Evolutionary conservation across 441 rosid genomes (phyloP).

Genomic region (Geranium incanum): DNA sequence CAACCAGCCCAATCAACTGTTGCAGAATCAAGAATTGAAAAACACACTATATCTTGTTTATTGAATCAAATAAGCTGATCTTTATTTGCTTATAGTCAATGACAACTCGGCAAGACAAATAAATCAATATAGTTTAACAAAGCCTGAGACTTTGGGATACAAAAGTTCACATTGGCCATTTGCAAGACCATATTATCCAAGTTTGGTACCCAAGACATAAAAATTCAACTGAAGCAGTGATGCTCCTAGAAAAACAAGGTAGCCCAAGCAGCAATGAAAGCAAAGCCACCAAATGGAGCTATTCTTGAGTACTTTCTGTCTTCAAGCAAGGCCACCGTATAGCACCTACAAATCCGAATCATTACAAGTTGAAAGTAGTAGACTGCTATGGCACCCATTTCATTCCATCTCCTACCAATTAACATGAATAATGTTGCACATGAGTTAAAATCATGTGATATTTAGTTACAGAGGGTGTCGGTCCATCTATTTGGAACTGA

Average conservation of each 20-base stretch:
- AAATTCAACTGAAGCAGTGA: constrained; percentile 3
- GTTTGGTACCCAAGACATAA: neutral
- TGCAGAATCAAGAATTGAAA: neutral
- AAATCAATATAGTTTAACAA: neutral
- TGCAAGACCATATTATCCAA: too few relatives aligned
- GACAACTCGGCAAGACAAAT: neutral
- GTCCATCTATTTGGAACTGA: neutral
- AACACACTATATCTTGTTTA: neutral
- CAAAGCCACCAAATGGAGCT: constrained; percentile 79
- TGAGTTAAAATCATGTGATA: too few relatives aligned
- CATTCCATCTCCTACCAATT: too few relatives aligned
- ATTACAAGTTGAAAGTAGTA: neutral
- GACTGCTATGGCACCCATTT: too few relatives aligned
- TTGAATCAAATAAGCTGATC: neutral
- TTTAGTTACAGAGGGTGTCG: too few relatives aligned
- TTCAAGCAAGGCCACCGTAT: constrained; percentile 54
- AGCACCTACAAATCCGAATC: constrained; percentile 40
- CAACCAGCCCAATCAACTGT: neutral
- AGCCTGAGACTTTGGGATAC: neutral
- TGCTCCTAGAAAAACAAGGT: constrained; percentile 57
- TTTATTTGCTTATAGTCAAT: neutral
- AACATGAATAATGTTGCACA: too few relatives aligned
- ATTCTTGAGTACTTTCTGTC: constrained; percentile 46
- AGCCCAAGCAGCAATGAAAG: constrained; percentile 79
- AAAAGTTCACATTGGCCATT: too few relatives aligned